Base-by-base conservation (phyloP, 2,329 filamentous ascomycete genomes). In the Phyllosticta paracitricarpa region DNA sequence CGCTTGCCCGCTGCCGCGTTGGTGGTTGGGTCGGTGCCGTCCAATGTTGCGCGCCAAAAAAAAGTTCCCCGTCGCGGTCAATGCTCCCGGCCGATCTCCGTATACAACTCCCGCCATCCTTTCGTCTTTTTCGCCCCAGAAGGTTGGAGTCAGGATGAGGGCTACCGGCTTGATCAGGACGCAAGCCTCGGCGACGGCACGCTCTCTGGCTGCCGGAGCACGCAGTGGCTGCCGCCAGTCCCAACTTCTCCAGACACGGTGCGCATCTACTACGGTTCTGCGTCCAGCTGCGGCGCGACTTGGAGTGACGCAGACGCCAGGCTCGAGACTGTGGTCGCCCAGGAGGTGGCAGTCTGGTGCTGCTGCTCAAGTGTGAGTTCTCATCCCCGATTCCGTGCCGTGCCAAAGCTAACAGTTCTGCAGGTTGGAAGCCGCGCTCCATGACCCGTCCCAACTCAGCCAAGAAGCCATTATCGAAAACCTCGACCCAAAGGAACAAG, bases 401-500 rank as follows among this genome's bases (percentile, higher is more conserved):
- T 19, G 19, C 10, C 25, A 8, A n/a, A 17, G 54, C 59, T 60
- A 40, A 58, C 26, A 25, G 55, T 58, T 48, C 55, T 58, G 54
- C 61, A 75, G 72, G 30, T 62, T 75, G 54, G 82, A 85, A 69
- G 77, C 84, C 66, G 84, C 84, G 17, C 77, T 79, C 52, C 77
- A 79, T 57, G 79, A 84, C 66, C 83, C 84, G 8, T 78, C 79
- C 52, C 73, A 75, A 54, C 76, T 88, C 58, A 79, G 83, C 2
- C 83, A 86, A 71, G 80, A 85, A 61, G 80, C 81, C 19, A 87
- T 95, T 65, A 87, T 91, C 59, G 85, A 89, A 67, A 92, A 91
- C 71, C 87, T 97, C 75, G 84, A 86, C 68, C 85, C 89, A 33
- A 83, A 86, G 63, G 94, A 99, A 77, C 86, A 84, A 62, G 82